Base-by-base conservation (phyloP, 2,329 filamentous ascomycete genomes). In the Pestalotiopsis sp. region DNA sequence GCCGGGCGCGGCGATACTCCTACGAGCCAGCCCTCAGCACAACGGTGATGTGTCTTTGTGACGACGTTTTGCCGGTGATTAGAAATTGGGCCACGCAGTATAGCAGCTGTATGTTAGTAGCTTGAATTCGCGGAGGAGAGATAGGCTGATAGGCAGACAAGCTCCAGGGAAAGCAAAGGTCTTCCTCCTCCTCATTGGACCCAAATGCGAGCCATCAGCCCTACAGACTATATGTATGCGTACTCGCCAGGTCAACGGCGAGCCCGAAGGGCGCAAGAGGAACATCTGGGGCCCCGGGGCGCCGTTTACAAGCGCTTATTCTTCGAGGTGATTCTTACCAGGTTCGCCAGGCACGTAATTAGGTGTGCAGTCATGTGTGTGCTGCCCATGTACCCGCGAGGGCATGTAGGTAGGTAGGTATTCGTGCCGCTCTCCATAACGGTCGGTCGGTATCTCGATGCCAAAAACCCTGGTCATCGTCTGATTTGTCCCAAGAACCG, bases 201-300 rank as follows among this genome's bases (percentile, higher is more conserved):
- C 13, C 25, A 39, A 23, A n/a, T 38, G 60, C 60, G 31, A 63
- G 60, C 36, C 36, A n/a, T 66, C 63, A 66, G 63, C 63, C 63
- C 63, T 66, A 66, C 41, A 49, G 31, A 45, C 63, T 25, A n/a
- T 31, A 57, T 66, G 63, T 31, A 57, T 66, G 63, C 63, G 41
- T 39, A 25, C 41, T 49, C 49, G 63, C 63, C 36, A 52, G 61
- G n/a, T 58, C 7, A 58, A 66, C 63, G 63, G 63, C 63, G 63
- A 31, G 63, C 17, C 63, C 63, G 63, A 66, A 27, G 20, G 36
- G n/a, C 31, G 20, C 23, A 25, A 36, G 20, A 36, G 7, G 12
- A 66, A 56, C 38, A 36, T 11, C 36, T 17, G 27, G 59, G 14
- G 59, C 36, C 14, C 61, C 7, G 27, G 59, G 31, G 31, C 31